These are phyloP conservation scores for Arabis alpina DNA, from an alignment of 345 rosid species.

Conservation along the genomic window DNA sequence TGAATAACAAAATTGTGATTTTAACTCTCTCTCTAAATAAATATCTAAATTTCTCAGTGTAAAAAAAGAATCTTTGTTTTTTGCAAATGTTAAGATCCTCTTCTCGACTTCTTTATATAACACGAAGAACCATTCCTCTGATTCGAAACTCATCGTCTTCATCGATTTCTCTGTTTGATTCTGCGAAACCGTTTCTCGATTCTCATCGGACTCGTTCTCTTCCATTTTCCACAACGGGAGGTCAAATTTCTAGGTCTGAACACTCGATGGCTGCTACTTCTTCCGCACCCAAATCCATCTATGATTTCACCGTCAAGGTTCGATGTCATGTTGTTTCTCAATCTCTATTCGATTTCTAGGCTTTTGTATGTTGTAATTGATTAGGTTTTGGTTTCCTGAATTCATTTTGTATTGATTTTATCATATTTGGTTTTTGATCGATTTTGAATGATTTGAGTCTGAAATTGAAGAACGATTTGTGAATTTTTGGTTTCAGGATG, in stretches of 20 bases:
- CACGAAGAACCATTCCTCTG: slow-evolving; percentile 12
- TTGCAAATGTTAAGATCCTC: slow-evolving; percentile 46
- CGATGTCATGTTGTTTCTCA: not conserved
- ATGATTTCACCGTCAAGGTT: slow-evolving; percentile 93
- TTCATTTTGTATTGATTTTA: not conserved
- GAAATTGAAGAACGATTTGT: too few relatives aligned
- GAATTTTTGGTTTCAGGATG: slow-evolving; percentile 56
- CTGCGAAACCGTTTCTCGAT: slow-evolving; percentile 36
- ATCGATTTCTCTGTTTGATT: slow-evolving; percentile 28
- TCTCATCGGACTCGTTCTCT: slow-evolving; percentile 32
- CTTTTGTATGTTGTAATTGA: not conserved
- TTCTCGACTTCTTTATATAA: slow-evolving; percentile 37
- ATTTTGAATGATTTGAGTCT: not conserved
- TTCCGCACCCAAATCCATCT: slow-evolving; percentile 51
- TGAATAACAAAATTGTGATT: slow-evolving; percentile 7
- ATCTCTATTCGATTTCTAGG: not conserved
- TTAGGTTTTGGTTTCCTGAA: not conserved
- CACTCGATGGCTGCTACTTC: slow-evolving; percentile 72
- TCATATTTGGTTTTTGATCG: not conserved
- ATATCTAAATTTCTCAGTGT: not conserved
- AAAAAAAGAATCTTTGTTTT: slow-evolving; percentile 10
- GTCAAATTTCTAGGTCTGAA: slow-evolving; percentile 43
- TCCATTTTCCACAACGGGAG: slow-evolving; percentile 25
- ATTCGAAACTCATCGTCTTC: slow-evolving; percentile 37
- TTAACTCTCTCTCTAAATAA: not conserved